Base-by-base conservation (phyloP, 148 eudicot genomes). In the Pharnaceum exiguum region DNA sequence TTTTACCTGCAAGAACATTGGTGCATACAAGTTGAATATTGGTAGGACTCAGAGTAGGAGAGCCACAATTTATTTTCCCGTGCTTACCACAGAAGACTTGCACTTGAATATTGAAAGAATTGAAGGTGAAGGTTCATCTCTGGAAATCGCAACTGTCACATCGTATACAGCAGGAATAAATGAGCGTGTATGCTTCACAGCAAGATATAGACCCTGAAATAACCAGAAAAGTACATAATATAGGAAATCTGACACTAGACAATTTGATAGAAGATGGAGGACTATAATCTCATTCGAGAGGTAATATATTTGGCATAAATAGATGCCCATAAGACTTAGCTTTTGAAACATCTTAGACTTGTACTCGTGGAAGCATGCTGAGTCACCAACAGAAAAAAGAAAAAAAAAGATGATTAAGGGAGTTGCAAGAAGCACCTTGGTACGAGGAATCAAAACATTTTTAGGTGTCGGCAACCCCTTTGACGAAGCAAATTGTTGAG, bases 391-490 rank as follows among this genome's bases (percentile, higher is more conserved):
- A 3, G 28, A 4, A 7, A 11, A 29, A 39, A 13, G 27, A 5
- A 10, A 29, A n/a, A 22, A 30, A 29, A 4, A 24, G 26, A 60
- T 32, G 5, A n/a, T 39, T 7, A 51, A 15, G 26, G 15, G 32
- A 16, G 30, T 35, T 51, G 29, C 7, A 33, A 38, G 19, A 40
- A 9, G 25, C 37, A 84, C 90, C 86, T 84, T 84, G 11, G 86
- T 80, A 32, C 82, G 90, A 51, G 90, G 90, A 73, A 84, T 71
- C 71, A 84, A 69, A 60, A 84, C 90, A 63, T 80, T 67, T 57
- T 61, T 76, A 29, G 90, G 90, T 46, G 74, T 62, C 55, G 68
- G 77, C 68, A 80, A 43, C 36, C 86, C 81, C 43, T 71, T 68
- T 31, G 84, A 74, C 46, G 59, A 45, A 25, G 90, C 90, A 68